Evolutionary conservation across 129 eudicot genomes (phyloP).

Genomic region (Glebionis coronaria): DNA sequence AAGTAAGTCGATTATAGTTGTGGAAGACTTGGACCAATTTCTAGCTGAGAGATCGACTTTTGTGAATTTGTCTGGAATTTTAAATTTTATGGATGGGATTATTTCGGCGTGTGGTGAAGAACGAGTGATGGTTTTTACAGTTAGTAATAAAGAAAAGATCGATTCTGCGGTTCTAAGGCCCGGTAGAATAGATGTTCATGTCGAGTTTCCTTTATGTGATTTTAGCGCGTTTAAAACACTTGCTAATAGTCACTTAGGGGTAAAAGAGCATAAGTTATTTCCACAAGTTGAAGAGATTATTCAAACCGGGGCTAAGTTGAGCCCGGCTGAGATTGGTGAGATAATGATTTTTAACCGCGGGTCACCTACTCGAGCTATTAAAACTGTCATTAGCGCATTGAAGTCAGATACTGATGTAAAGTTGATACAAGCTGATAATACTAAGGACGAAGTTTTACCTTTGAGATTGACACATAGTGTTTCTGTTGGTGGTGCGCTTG

Average conservation of each 20-base stretch:
- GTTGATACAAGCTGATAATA: neutral
- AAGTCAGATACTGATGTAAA: slow-evolving; percentile 35
- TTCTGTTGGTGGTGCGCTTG: slow-evolving; percentile 37
- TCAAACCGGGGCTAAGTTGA: slow-evolving; percentile 68
- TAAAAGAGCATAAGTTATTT: slow-evolving; percentile 82
- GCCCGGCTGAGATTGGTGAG: slow-evolving; percentile 90
- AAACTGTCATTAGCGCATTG: slow-evolving; percentile 54
- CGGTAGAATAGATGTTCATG: slow-evolving; percentile 79
- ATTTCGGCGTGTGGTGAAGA: slow-evolving; percentile 79
- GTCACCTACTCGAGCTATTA: slow-evolving; percentile 78
- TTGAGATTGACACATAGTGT: slow-evolving; percentile 29
- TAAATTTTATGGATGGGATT: slow-evolving; percentile 89
- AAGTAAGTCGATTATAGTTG: slow-evolving; percentile 64
- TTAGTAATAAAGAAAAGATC: slow-evolving; percentile 52
- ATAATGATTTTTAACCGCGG: slow-evolving; percentile 78
- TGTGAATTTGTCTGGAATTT: slow-evolving; percentile 47
- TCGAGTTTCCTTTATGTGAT: slow-evolving; percentile 78
- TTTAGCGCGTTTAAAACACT: slow-evolving; percentile 64
- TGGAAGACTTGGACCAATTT: slow-evolving; percentile 72
- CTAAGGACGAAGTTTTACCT: slow-evolving; percentile 6
- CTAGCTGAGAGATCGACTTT: slow-evolving; percentile 45
- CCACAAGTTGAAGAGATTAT: slow-evolving; percentile 91
- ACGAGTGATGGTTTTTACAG: slow-evolving; percentile 84
- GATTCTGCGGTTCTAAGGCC: slow-evolving; percentile 76
- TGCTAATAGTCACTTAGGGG: slow-evolving; percentile 74